A percentile compares a stretch with the other conserved stretches of the same genome.
phyloP scores from a whole-genome alignment of 495 filamentous ascomycete genomes.

The Haplographium delicatum region DNA sequence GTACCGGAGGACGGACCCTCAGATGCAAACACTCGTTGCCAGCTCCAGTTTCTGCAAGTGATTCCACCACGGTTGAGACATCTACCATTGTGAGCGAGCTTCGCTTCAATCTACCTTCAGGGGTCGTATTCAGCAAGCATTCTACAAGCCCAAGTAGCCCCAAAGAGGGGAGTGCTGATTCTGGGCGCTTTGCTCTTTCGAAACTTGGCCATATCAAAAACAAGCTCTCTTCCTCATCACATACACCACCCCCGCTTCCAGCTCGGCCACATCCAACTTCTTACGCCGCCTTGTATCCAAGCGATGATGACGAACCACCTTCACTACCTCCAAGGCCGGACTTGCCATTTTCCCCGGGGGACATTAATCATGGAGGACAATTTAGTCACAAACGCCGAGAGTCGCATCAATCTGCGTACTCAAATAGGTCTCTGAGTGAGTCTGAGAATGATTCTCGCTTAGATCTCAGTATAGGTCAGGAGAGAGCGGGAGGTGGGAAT shows the following conservation, averaged over 20 bases:
- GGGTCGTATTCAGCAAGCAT: constrained; percentile 25
- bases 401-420: background rate
- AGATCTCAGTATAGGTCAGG: constrained; percentile 69
- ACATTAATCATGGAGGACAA: background rate
- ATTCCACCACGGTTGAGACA: constrained; percentile 26
- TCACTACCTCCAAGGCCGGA: constrained; percentile 13
- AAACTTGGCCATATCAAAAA: constrained; percentile 21
- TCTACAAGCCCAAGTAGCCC: background rate
- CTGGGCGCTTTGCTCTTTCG: constrained; percentile 2
- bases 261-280: constrained; percentile 13
- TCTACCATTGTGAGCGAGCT: constrained; percentile 64
- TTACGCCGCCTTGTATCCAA: constrained; percentile 16
- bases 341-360: too few species aligned
- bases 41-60: constrained; percentile 16
- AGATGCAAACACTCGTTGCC: constrained; percentile 69
- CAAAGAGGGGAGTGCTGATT: constrained; percentile 2
- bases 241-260: constrained; percentile 11
- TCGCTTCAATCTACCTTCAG: constrained; percentile 75
- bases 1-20: constrained; percentile 64
- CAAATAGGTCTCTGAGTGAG: background rate
- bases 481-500: constrained; percentile 75
- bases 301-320: constrained; percentile 16
- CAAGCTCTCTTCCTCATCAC: constrained; percentile 16
- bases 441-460: constrained; percentile 42
- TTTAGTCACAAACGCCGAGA: constrained; percentile 2